phyloP scores from a whole-genome alignment of 2,329 filamentous ascomycete genomes.

The Parafenestella ontariensis region DNA sequence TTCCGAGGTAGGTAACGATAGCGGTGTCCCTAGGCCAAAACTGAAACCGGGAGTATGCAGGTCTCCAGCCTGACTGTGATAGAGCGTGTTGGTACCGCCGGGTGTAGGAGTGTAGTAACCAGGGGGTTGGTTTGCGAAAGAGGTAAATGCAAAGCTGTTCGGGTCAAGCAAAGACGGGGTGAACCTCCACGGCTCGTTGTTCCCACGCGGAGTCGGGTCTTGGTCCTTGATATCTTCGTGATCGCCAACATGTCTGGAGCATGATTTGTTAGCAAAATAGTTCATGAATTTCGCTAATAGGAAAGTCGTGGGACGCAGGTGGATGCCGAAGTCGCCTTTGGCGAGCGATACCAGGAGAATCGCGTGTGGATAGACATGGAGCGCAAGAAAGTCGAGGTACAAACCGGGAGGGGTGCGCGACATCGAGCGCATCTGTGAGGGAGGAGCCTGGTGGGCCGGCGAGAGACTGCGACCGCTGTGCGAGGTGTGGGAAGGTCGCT shows the following conservation, averaged over 20 bases:
- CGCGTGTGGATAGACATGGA: constrained; percentile 7
- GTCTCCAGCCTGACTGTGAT: constrained; percentile 84
- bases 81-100: constrained; percentile 78
- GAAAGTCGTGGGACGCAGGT: background rate
- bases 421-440: constrained; percentile 56
- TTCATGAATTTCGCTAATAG: background rate
- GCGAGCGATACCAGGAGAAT: background rate
- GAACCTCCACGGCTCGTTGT: constrained; percentile 84
- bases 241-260: constrained; percentile 53
- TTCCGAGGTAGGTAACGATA: constrained; percentile 79
- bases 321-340: background rate
- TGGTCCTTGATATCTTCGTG: constrained; percentile 70
- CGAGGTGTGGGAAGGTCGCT: constrained; percentile 78
- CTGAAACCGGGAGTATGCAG: constrained; percentile 82
- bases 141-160: constrained; percentile 79
- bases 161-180: constrained; percentile 89
- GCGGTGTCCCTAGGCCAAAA: constrained; percentile 77
- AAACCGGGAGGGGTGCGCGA: constrained; percentile 54
- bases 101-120: constrained; percentile 90
- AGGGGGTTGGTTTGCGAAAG: constrained; percentile 78
- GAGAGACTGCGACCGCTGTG: constrained; percentile 53
- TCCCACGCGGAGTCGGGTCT: constrained; percentile 81
- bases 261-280: constrained; percentile 14
- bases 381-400: constrained; percentile 27
- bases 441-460: constrained; percentile 53